Base-by-base conservation (phyloP, 208 protist genomes). In the Trypanosoma boissoni region DNA sequence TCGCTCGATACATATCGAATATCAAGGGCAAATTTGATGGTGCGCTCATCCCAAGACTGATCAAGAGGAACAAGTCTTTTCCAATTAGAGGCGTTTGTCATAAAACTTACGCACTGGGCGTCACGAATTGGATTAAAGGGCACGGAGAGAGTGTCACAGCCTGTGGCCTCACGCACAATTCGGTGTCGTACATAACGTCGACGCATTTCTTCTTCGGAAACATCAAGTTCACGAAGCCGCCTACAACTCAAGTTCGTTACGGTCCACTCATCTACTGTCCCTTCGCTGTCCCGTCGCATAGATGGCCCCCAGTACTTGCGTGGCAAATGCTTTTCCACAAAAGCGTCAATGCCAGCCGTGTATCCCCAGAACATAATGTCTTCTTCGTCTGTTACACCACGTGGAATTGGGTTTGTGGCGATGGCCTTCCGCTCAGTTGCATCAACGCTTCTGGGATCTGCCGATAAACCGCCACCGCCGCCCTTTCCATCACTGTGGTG, bases 1-100 rank as follows among this genome's bases (percentile, higher is more conserved):
- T 31, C n/a, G n/a, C n/a, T n/a, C n/a, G n/a, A n/a, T n/a, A n/a
- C n/a, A n/a, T n/a, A n/a, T n/a, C n/a, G n/a, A n/a, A n/a, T 66
- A 52, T 76, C 65, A 16, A 44, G 8, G 28, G 21, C 18, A 59
- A 78, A 78, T 49, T 78, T 78, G 12, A 78, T 58, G 12, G 68
- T 78, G 5, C 72, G 58, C 32, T 75, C 52, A 31, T 70, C 61
- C 32, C 26, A 3, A 8, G 26, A 34, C 36, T 65, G 53, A 23
- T n/a, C 3, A 32, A 78, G 52, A 14, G 72, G 68, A 32, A 66
- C 49, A 29, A 75, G 2, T 16, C 68, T 52, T 14, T 45, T 43
- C 72, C 72, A 78, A 31, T 78, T 78, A 8, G 50, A 60, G 6
- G 56, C 0, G 31, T 74, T 70, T 34, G 63, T 66, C 34, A 73